Percentiles rank a stretch among this genome's conserved stretches.
These are phyloP conservation scores for Rhizodiscina lignyota DNA, from an alignment of 495 filamentous ascomycete species.

Conservation along the genomic window DNA sequence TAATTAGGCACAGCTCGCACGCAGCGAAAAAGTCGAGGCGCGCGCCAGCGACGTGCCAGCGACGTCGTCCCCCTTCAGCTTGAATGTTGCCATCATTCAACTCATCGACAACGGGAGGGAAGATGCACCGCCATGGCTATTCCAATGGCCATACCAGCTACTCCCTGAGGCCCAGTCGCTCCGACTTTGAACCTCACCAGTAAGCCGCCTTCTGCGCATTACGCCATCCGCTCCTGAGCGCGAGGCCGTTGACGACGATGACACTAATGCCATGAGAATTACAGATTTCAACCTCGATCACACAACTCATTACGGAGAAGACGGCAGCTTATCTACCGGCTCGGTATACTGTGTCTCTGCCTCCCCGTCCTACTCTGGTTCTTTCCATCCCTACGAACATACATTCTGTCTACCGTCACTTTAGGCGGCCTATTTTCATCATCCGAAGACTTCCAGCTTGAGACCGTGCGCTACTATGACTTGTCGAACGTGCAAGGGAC, in stretches of 20 bases:
- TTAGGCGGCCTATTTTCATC: slow-evolving; percentile 55
- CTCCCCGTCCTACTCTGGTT: slow-evolving; percentile 49
- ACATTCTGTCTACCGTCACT: slow-evolving; percentile 43
- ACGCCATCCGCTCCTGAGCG: slow-evolving; percentile 1
- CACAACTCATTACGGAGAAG: slow-evolving; percentile 58
- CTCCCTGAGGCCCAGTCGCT: slow-evolving; percentile 40
- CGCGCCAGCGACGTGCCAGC: not conserved
- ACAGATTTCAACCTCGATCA: slow-evolving; percentile 77
- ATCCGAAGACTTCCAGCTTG: slow-evolving; percentile 57
- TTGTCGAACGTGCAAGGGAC: slow-evolving; percentile 78
- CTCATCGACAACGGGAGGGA: slow-evolving; percentile 19
- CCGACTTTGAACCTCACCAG: slow-evolving; percentile 84
- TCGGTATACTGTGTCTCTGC: slow-evolving; percentile 38
- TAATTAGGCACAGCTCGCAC: not conserved
- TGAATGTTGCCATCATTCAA: slow-evolving; percentile 17
- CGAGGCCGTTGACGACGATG: slow-evolving; percentile 4
- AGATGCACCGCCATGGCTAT: slow-evolving; percentile 48
- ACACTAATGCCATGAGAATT: slow-evolving; percentile 4
- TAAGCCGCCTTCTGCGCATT: slow-evolving; percentile 23
- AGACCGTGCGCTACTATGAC: slow-evolving; percentile 95
- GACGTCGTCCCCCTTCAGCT: not conserved
- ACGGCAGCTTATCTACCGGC: slow-evolving; percentile 52
- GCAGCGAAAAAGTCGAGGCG: not conserved
- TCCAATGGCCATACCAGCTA: slow-evolving; percentile 62
- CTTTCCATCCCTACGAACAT: slow-evolving; percentile 51